Percentiles rank a stretch among this genome's conserved stretches.
These are phyloP conservation scores for Cruciata laevipes DNA, from an alignment of 257 asterid genomes.

Conservation along the genomic window DNA sequence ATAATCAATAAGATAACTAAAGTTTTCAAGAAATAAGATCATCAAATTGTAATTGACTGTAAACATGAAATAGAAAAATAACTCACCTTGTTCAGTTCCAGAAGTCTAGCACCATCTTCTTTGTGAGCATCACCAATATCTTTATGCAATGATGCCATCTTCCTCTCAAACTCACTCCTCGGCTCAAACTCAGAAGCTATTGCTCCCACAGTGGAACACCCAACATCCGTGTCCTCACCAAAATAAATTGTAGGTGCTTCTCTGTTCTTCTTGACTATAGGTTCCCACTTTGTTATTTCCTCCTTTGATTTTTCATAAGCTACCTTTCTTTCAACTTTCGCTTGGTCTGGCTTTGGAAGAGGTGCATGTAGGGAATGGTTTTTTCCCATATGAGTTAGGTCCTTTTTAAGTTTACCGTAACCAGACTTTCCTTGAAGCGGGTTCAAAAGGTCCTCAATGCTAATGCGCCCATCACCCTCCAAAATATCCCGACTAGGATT, in stretches of 20 bases:
- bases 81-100: conserved; percentile 82
- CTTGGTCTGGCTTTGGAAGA: conserved; percentile 58
- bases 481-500: conserved; percentile 71
- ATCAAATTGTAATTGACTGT: background rate
- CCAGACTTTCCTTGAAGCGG: conserved; percentile 59
- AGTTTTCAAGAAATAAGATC: background rate
- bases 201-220: conserved; percentile 79
- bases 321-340: conserved; percentile 54
- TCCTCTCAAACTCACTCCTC: conserved; percentile 82
- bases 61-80: background rate
- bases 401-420: conserved; percentile 48
- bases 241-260: conserved; percentile 83
- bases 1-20: background rate
- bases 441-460: conserved; percentile 64
- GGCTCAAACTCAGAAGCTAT: conserved; percentile 91
- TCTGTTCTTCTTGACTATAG: conserved; percentile 70
- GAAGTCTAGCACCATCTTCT: conserved; percentile 87
- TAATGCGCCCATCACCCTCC: conserved; percentile 61
- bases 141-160: conserved; percentile 56
- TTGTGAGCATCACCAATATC: conserved; percentile 79
- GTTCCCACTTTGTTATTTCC: conserved; percentile 81
- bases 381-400: conserved; percentile 39
- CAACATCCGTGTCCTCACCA: conserved; percentile 55
- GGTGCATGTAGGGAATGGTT: conserved; percentile 54
- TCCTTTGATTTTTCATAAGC: conserved; percentile 52